Base-by-base conservation (phyloP, 2,329 filamentous ascomycete genomes). In the Parastagonospora nodorum region DNA sequence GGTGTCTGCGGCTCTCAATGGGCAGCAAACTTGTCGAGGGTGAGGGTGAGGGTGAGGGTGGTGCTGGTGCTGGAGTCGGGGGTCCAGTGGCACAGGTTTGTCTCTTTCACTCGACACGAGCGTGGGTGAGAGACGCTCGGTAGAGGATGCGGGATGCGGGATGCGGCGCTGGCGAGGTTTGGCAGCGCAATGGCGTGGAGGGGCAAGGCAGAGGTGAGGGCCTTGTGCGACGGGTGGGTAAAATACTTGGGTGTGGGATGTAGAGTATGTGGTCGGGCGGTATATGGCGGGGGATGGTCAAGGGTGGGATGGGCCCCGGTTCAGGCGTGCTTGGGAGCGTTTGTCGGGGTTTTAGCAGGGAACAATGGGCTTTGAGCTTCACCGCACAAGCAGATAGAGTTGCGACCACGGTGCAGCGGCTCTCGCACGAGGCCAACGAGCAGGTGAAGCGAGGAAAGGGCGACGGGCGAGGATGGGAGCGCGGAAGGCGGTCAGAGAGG, bases 401-500 rank as follows among this genome's bases (percentile, higher is more conserved):
- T 24, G 32, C 32, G 12, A 11, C 32, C 15, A 7, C 12, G 32
- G 12, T 12, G 9, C 32, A 35, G 32, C 32, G 32, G 32, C 32
- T 35, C 32, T 35, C 32, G 15, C n/a, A 16, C 10, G 16, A 24
- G 35, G 35, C n/a, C 14, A 12, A 8, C 29, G 10, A n/a, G 29
- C 40, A 32, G 40, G 27, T 42, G 16, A 28, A 43, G 41, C 27
- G 42, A 39, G 42, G 39, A 32, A 11, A 38, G 42, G 55, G 42
- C 45, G 56, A 54, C 53, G 56, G 57, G 51, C 43, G 49, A 57
- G 46, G 39, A 52, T 37, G 53, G 51, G 50, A 60, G 50, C 51
- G 48, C 55, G 54, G 63, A 62, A 66, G 58, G 61, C 63, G 66
- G 66, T 68, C 63, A 66, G 63, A 51, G 63, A 57, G 59, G 54